These are phyloP conservation scores for Xylaria scruposa DNA, from an alignment of 495 filamentous ascomycete genomes.

Conservation along the genomic window DNA sequence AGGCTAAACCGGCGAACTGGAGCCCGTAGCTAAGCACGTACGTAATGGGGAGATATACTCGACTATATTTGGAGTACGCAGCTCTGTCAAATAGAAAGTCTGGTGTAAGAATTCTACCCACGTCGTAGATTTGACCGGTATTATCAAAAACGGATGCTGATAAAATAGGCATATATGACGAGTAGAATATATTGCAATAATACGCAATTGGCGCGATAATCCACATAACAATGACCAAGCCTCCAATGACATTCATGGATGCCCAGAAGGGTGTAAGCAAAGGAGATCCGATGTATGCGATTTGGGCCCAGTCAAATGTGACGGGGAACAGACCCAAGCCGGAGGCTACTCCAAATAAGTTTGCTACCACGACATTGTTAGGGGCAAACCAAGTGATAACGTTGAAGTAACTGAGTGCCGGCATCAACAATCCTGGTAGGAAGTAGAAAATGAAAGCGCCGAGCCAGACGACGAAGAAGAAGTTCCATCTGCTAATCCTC, in stretches of 20 bases:
- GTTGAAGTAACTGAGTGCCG: conserved; percentile 87
- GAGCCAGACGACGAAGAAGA: conserved; percentile 77
- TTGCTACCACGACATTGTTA: conserved; percentile 75
- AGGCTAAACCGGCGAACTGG: conserved; percentile 78
- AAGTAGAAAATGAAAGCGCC: conserved; percentile 80
- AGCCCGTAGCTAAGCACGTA: conserved; percentile 81
- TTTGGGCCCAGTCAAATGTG: conserved; percentile 94
- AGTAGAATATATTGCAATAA: conserved; percentile 78
- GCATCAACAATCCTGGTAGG: conserved; percentile 82
- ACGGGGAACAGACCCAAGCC: conserved; percentile 85
- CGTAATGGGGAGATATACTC: conserved; percentile 83
- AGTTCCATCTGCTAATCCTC: conserved; percentile 79
- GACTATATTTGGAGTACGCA: conserved; percentile 76
- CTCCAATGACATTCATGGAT: conserved; percentile 84
- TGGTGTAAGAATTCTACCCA: conserved; percentile 72
- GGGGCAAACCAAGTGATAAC: conserved; percentile 92
- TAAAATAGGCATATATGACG: conserved; percentile 81
- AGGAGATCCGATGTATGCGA: conserved; percentile 89
- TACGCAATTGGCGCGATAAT: conserved; percentile 82
- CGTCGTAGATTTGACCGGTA: conserved; percentile 76
- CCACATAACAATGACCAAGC: conserved; percentile 89
- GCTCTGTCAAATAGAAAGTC: conserved; percentile 74
- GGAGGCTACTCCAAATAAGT: conserved; percentile 84
- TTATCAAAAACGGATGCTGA: conserved; percentile 82
- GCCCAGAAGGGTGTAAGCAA: conserved; percentile 92